Percentiles rank a stretch among this genome's conserved stretches.
Conservation (phyloP, 768 basidiomycete genomes). For the Podaxis sp. region DNA sequence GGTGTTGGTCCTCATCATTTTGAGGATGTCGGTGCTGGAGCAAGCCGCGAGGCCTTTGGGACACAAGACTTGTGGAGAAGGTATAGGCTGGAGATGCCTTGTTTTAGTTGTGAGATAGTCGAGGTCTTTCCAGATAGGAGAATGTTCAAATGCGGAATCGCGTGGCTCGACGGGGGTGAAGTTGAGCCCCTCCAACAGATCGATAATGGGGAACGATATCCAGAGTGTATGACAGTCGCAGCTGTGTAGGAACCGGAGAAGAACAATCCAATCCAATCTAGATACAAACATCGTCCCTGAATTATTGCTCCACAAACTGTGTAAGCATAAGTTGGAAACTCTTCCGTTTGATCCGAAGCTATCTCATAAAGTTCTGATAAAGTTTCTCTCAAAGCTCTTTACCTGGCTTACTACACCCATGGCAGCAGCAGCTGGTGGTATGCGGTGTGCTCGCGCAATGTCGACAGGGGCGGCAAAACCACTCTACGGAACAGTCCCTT, state of each 20-base stretch:
- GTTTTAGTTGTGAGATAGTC: slow-evolving; percentile 50
- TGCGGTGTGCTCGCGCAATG: not conserved
- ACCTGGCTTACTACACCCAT: not conserved
- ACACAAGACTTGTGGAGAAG: slow-evolving; percentile 34
- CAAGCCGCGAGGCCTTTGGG: not conserved
- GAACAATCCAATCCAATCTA: too few relatives aligned
- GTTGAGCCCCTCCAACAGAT: not conserved
- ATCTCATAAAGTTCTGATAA: too few relatives aligned
- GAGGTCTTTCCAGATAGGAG: slow-evolving; percentile 56
- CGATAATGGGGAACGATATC: not conserved
- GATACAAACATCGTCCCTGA: too few relatives aligned
- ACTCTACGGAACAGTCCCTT: slow-evolving; percentile 47
- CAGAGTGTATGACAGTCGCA: not conserved
- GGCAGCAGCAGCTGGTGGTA: not conserved
- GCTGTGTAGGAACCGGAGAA: not conserved
- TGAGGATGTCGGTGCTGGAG: not conserved
- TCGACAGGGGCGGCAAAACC: slow-evolving; percentile 15
- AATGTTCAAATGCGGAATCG: slow-evolving; percentile 47
- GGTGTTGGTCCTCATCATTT: slow-evolving; percentile 27
- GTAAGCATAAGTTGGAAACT: too few relatives aligned
- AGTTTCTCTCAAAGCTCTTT: too few relatives aligned
- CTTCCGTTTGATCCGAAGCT: too few relatives aligned
- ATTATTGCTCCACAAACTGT: too few relatives aligned
- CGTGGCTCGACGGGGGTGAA: slow-evolving; percentile 34
- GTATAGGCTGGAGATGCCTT: slow-evolving; percentile 43